Base-by-base conservation (phyloP, 495 filamentous ascomycete species). In the Apodospora peruviana region DNA sequence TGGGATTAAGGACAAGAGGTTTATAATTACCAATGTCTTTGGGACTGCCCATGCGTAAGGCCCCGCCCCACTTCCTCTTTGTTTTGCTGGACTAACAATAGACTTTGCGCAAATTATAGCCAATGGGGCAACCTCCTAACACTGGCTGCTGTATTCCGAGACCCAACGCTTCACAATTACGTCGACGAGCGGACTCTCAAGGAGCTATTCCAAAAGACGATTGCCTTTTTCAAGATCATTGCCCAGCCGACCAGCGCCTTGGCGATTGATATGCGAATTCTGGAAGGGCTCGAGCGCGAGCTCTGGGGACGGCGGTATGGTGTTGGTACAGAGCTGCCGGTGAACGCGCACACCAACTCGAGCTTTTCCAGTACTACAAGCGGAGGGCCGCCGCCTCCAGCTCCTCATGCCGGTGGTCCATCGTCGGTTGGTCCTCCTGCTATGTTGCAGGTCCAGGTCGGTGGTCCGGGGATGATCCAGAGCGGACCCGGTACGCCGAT, bases 101-200 rank as follows among this genome's bases (percentile, higher is more conserved):
- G 17, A 19, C n/a, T 1, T 1, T 43, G 14, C 1, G 16, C 36
- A 38, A 5, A 5, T 5, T 12, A 41, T 51, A 96, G 91, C 9
- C 93, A 97, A 90, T 98, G 95, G 67, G 93, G 93, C 43, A 98
- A 97, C 61, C 82, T 96, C 60, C 71, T 97, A 37, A 87, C 91
- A 5, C 80, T 98, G 2, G 81, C 88, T 18, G 90, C 91, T 1
- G 86, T 83, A 4, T 91, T 81, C 63, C 65, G 67, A 64, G 78
- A 83, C 68, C 79, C 48, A 41, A 72, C 66, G 25, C 77, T 90
- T 0, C 59, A 56, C 2, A 57, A 66, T 8, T 72, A 78, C 17
- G 73, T 91, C 38, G 58, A 75, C 8, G 60, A 60, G 40, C 59
- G 74, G 0, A 59, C 60, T 2, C 70, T 94, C 2, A 72, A 55